phyloP scores from a whole-genome alignment of 75 land plant genomes.

The Cupressus sempervirens region DNA sequence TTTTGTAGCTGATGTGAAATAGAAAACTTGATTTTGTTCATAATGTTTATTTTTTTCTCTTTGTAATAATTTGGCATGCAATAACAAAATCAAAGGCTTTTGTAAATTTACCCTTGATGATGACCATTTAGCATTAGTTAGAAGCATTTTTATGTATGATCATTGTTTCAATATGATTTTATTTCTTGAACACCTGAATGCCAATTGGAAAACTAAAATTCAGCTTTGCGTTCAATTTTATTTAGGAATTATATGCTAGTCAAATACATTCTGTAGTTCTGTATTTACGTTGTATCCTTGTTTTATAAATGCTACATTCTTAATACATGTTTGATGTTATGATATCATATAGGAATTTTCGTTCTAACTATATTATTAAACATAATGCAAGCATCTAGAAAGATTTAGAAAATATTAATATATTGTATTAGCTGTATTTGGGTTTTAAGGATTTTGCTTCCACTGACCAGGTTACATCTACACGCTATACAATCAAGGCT shows the following conservation, averaged over 20 bases:
- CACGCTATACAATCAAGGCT: conserved; percentile 66
- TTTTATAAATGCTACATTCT: background rate
- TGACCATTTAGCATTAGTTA: background rate
- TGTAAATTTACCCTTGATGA: background rate
- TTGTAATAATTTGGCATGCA: background rate
- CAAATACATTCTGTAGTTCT: background rate
- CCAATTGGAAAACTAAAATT: background rate
- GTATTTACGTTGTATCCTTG: background rate
- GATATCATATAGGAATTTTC: background rate
- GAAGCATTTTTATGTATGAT: background rate
- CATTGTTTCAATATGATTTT: background rate
- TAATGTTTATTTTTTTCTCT: background rate
- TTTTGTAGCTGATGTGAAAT: background rate
- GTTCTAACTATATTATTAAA: background rate
- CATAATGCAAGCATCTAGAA: background rate
- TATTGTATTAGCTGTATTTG: background rate
- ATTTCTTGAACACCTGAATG: background rate
- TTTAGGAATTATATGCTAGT: background rate
- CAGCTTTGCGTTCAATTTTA: background rate
- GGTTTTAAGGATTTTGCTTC: background rate
- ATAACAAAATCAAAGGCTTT: background rate
- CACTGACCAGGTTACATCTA: conserved; percentile 69
- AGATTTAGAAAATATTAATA: background rate
- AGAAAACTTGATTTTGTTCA: background rate
- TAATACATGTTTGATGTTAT: background rate